Percentiles rank a stretch among this genome's conserved stretches.
These are phyloP conservation scores for Hypoxylon rubiginosum DNA, from an alignment of 2,329 filamentous ascomycete genomes.

Conservation along the genomic window DNA sequence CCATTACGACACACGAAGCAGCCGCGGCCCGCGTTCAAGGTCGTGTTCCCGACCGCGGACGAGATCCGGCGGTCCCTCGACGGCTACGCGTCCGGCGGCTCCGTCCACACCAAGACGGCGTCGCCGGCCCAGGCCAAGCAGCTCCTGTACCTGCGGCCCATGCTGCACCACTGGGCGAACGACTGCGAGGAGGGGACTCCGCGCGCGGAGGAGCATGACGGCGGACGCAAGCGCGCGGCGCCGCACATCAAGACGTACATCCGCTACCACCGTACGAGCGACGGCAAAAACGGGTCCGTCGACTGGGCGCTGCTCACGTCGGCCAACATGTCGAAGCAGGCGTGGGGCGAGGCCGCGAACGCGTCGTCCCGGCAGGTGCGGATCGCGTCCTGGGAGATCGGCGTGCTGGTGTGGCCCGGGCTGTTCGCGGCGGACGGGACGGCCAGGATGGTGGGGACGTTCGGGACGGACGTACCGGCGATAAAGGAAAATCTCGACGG, in stretches of 20 bases:
- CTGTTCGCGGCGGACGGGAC: conserved; percentile 62
- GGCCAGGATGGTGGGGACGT: conserved; percentile 76
- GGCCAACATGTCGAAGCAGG: conserved; percentile 92
- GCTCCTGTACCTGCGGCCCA: conserved; percentile 76
- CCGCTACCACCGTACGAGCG: too few relatives aligned
- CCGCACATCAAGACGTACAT: conserved; percentile 94
- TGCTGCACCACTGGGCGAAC: conserved; percentile 83
- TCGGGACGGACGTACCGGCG: conserved; percentile 70
- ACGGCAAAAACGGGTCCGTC: conserved; percentile 63
- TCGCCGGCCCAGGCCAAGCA: conserved; percentile 80
- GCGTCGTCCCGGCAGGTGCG: conserved; percentile 72
- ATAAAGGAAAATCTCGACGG: conserved; percentile 37
- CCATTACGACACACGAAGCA: conserved; percentile 20
- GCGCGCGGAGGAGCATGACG: conserved; percentile 57
- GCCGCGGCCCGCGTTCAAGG: conserved; percentile 68
- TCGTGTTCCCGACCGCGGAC: conserved; percentile 84
- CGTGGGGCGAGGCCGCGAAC: conserved; percentile 79
- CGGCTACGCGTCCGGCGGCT: conserved; percentile 81
- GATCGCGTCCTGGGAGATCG: conserved; percentile 86
- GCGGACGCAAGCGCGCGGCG: conserved; percentile 76
- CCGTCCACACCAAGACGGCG: conserved; percentile 85
- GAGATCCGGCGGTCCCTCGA: conserved; percentile 83
- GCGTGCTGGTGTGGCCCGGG: conserved; percentile 85
- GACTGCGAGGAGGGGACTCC: conserved; percentile 59
- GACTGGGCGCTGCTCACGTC: conserved; percentile 91